Conservation (phyloP, 371 early-diverging fungal species). For the Catenaria anguillulae region DNA sequence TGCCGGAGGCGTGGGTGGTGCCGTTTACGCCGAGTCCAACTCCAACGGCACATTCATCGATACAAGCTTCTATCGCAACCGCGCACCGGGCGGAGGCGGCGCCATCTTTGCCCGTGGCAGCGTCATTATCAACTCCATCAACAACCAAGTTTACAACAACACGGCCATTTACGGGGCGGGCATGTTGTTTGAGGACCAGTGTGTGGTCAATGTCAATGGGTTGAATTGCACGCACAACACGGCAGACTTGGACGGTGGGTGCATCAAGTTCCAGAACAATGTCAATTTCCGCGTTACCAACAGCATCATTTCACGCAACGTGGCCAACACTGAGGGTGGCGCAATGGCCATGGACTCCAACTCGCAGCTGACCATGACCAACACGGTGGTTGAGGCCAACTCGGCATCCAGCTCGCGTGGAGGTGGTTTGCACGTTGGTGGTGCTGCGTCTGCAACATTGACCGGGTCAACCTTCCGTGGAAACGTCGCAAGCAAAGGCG, state of each 20-base stretch:
- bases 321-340: background rate
- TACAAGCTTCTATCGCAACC: background rate
- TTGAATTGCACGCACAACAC: background rate
- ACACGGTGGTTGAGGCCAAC: background rate
- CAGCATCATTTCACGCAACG: background rate
- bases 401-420: background rate
- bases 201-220: background rate
- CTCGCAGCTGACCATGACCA: background rate
- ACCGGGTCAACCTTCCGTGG: background rate
- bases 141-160: background rate
- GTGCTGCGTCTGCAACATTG: background rate
- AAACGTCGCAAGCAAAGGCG: background rate
- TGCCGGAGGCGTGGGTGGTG: conserved; percentile 3
- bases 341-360: background rate
- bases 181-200: background rate
- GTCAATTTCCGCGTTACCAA: background rate
- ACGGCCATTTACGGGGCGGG: background rate
- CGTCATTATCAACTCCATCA: background rate
- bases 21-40: background rate
- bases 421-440: background rate
- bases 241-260: background rate
- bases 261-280: background rate
- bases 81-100: background rate
- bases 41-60: background rate
- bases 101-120: background rate